A percentile compares a stretch with the other conserved stretches of the same genome.
These are phyloP conservation scores for Anthoceros angustus DNA, from an alignment of 225 moss, liverwort and hornwort genomes.

Conservation along the genomic window DNA sequence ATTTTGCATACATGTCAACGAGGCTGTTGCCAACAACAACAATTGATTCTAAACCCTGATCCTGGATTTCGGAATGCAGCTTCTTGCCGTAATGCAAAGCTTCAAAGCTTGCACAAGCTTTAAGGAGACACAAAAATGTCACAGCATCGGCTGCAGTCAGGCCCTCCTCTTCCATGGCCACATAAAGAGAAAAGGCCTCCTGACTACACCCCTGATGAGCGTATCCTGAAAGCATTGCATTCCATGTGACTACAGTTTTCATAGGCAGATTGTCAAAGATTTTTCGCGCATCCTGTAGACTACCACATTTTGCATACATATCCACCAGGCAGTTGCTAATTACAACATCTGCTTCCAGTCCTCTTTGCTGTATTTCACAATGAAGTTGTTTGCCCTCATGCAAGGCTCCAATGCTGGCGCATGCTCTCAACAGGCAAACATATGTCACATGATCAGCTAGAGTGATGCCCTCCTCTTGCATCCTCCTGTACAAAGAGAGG, in stretches of 20 bases:
- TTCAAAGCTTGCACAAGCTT: background rate
- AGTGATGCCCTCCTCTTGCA: background rate
- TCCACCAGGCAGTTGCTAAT: background rate
- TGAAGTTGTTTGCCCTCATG: background rate
- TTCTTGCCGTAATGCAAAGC: background rate
- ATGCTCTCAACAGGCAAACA: background rate
- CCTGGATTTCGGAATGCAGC: background rate
- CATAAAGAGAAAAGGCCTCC: background rate
- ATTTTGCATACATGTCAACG: conserved; percentile 2
- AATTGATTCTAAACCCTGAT: background rate
- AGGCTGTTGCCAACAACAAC: background rate
- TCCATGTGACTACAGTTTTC: background rate
- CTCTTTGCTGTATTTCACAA: background rate
- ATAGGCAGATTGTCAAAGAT: background rate
- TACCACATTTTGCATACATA: conserved; percentile 2
- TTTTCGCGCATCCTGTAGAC: background rate
- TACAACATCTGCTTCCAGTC: background rate
- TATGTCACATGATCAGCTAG: background rate
- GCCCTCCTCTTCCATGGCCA: background rate
- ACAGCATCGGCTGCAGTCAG: background rate
- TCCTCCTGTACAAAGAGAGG: background rate
- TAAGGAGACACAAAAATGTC: background rate
- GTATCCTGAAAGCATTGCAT: background rate
- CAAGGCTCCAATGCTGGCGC: background rate
- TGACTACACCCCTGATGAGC: background rate